Conservation (phyloP, 192 early-diverging fungal genomes). For the Allomyces macrogynus region DNA sequence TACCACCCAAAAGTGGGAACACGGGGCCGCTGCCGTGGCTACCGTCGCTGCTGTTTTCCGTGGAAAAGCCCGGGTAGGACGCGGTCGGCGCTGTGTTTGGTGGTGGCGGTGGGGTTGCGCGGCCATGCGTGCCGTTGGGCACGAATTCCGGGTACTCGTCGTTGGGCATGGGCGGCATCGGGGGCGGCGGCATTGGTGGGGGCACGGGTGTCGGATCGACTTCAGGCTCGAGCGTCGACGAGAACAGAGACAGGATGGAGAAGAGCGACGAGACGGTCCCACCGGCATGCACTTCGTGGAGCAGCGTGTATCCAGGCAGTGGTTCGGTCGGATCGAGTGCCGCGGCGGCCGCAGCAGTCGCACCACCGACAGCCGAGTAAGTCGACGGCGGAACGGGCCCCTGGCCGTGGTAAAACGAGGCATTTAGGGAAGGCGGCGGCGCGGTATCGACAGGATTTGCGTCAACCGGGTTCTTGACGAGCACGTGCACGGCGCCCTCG, state of each 20-base stretch:
- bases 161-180: too few relatives aligned
- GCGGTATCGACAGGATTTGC: too few relatives aligned
- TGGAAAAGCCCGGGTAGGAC: too few relatives aligned
- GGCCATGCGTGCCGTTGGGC: too few relatives aligned
- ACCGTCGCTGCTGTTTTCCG: too few relatives aligned
- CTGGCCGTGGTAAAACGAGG: not conserved
- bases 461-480: slow-evolving; percentile 27
- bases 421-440: not conserved
- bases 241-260: slow-evolving; percentile 70
- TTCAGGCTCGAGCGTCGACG: not conserved
- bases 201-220: too few relatives aligned
- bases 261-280: slow-evolving; percentile 84
- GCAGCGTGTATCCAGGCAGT: slow-evolving; percentile 28
- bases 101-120: too few relatives aligned
- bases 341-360: not conserved
- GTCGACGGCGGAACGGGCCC: not conserved
- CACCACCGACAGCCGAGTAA: not conserved
- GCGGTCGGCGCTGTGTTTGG: too few relatives aligned
- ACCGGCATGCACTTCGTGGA: slow-evolving; percentile 78
- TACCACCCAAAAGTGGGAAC: too few relatives aligned
- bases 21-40: too few relatives aligned
- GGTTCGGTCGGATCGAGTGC: not conserved
- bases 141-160: too few relatives aligned
- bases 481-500: slow-evolving; percentile 84
- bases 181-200: too few relatives aligned